A percentile compares a stretch with the other conserved stretches of the same genome.
These are phyloP conservation scores for Mycocentrospora acerina DNA, from an alignment of 2,329 filamentous ascomycete genomes.

Conservation along the genomic window DNA sequence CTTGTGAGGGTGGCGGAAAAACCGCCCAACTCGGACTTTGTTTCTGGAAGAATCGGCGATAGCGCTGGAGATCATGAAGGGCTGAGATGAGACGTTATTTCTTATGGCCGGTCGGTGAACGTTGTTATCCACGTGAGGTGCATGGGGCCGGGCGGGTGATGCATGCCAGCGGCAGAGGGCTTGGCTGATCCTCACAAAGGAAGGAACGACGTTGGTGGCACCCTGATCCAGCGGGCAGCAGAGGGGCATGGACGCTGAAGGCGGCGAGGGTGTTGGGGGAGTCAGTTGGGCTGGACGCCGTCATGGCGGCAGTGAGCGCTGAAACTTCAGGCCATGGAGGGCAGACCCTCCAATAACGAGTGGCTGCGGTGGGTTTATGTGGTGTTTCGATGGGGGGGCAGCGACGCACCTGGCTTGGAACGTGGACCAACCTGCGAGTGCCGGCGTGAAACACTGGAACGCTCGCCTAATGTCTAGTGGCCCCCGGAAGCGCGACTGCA, in stretches of 20 bases:
- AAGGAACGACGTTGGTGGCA: background rate
- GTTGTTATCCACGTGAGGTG: constrained; percentile 9
- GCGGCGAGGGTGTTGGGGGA: constrained; percentile 8
- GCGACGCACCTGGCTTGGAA: constrained; percentile 21
- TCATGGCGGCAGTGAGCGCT: constrained; percentile 8
- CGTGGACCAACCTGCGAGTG: constrained; percentile 31
- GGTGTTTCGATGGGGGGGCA: constrained; percentile 8
- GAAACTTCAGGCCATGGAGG: constrained; percentile 8
- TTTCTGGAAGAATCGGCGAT: background rate
- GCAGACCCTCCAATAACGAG: constrained; percentile 6
- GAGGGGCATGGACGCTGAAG: constrained; percentile 1
- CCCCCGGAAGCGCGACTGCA: constrained; percentile 14
- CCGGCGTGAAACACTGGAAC: constrained; percentile 32
- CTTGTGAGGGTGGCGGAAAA: too few species aligned
- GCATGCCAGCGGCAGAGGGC: constrained; percentile 1
- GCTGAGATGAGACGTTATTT: constrained; percentile 6
- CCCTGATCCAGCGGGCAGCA: background rate
- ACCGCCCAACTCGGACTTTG: too few species aligned
- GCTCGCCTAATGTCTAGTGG: constrained; percentile 20
- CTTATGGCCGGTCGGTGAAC: constrained; percentile 9
- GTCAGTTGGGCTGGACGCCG: background rate
- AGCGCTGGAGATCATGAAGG: constrained; percentile 13
- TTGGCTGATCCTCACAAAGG: background rate
- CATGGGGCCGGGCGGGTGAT: constrained; percentile 5
- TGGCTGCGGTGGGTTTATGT: background rate